Percentiles rank a stretch among this genome's conserved stretches.
Conservation (phyloP, 352 stramenopile genomes). For the Phytophthora litchii region DNA sequence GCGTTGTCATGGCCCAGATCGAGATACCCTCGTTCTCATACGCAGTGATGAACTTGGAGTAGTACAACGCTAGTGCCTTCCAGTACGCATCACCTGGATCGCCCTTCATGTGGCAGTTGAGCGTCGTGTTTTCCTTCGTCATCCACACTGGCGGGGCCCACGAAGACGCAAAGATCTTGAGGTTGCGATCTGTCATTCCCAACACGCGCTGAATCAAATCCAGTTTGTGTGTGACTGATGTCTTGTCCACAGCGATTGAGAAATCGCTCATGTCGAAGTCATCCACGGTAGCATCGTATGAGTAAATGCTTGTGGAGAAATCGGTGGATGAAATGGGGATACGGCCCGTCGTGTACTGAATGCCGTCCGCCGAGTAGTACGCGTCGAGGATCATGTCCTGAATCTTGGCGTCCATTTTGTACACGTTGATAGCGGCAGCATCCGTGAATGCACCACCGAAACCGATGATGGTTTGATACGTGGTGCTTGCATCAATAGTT, state of each 20-base stretch:
- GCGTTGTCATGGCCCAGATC: slow-evolving; percentile 76
- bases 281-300: slow-evolving; percentile 42
- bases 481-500: slow-evolving; percentile 40
- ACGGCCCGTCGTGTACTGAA: slow-evolving; percentile 73
- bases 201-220: slow-evolving; percentile 46
- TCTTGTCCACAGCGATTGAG: slow-evolving; percentile 71
- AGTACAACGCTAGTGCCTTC: slow-evolving; percentile 72
- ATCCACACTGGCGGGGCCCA: slow-evolving; percentile 85
- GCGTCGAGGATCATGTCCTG: slow-evolving; percentile 64
- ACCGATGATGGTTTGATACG: slow-evolving; percentile 70
- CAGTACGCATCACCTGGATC: slow-evolving; percentile 48
- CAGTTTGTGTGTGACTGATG: slow-evolving; percentile 41
- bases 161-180: slow-evolving; percentile 71
- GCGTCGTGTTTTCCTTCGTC: slow-evolving; percentile 61
- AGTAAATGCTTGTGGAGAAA: slow-evolving; percentile 71
- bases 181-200: slow-evolving; percentile 28
- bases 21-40: slow-evolving; percentile 63
- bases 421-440: slow-evolving; percentile 70
- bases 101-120: slow-evolving; percentile 55
- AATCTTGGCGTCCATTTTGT: slow-evolving; percentile 53
- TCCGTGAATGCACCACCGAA: slow-evolving; percentile 90
- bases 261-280: slow-evolving; percentile 67
- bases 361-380: slow-evolving; percentile 66
- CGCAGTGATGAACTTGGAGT: slow-evolving; percentile 79
- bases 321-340: slow-evolving; percentile 82